A percentile compares a stretch with the other conserved stretches of the same genome.
Evolutionary conservation across 1,139 yeast species (phyloP).

Genomic region (Magnusiomyces ingens): DNA sequence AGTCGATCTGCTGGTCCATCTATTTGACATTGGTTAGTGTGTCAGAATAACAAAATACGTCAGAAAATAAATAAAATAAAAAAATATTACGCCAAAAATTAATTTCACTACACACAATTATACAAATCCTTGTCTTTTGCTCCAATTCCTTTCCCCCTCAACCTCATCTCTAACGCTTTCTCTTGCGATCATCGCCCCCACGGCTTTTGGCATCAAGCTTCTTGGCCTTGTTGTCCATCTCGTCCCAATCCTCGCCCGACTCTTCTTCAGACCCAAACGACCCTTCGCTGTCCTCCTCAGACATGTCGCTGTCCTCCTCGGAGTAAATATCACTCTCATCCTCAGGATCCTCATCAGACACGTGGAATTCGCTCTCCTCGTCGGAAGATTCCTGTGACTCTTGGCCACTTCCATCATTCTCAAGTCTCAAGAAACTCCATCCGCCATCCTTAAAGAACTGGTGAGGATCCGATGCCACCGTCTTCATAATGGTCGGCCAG

Average conservation of each 20-base stretch:
- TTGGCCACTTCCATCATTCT: constrained; percentile 46
- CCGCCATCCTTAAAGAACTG: constrained; percentile 86
- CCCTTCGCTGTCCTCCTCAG: constrained; percentile 18
- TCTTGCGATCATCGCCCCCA: constrained; percentile 18
- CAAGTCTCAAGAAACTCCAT: constrained; percentile 77
- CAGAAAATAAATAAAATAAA: too few species aligned
- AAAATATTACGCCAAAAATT: too few species aligned
- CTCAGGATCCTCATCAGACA: constrained; percentile 29
- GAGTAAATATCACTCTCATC: constrained; percentile 24
- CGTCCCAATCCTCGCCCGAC: constrained; percentile 37
- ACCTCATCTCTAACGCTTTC: constrained; percentile 12
- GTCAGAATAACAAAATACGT: too few species aligned
- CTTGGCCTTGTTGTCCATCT: constrained; percentile 33
- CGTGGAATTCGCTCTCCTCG: constrained; percentile 35
- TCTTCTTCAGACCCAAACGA: constrained; percentile 27
- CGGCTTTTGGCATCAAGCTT: constrained; percentile 23
- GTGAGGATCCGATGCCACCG: constrained; percentile 85
- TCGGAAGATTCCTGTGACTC: constrained; percentile 40
- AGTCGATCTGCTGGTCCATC: constrained; percentile 2
- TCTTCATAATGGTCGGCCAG: constrained; percentile 95
- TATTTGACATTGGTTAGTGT: too few species aligned
- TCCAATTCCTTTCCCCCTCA: neutral
- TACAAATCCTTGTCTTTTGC: neutral
- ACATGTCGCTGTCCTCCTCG: constrained; percentile 19
- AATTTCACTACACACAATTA: too few species aligned